Percentiles rank a stretch among this genome's conserved stretches.
These are phyloP conservation scores for Dacryopinax primogenitus DNA, from an alignment of 768 basidiomycete species.

Conservation along the genomic window DNA sequence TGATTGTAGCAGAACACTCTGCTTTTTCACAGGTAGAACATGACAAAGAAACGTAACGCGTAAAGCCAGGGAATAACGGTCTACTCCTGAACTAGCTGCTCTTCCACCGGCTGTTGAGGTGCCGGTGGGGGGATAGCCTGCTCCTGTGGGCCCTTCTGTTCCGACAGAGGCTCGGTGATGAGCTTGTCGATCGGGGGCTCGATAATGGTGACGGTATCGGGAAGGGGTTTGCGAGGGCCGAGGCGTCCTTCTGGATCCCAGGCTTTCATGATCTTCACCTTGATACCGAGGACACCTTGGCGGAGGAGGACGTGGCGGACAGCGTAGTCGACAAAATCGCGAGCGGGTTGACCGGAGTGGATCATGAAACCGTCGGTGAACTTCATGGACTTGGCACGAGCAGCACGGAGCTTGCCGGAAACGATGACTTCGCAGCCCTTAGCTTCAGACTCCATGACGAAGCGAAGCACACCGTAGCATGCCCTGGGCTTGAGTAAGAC, in stretches of 20 bases:
- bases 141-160: slow-evolving; percentile 51
- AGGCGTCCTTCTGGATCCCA: slow-evolving; percentile 81
- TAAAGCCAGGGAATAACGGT: background rate
- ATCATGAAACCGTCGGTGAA: slow-evolving; percentile 99
- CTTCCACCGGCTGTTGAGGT: slow-evolving; percentile 14
- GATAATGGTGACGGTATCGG: slow-evolving; percentile 81
- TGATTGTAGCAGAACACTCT: background rate
- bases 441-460: slow-evolving; percentile 99
- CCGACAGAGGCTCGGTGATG: slow-evolving; percentile 76
- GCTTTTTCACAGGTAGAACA: background rate
- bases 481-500: slow-evolving; percentile 38
- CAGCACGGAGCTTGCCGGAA: slow-evolving; percentile 98
- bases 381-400: slow-evolving; percentile 99
- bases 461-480: slow-evolving; percentile 99
- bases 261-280: slow-evolving; percentile 99
- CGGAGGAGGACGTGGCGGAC: slow-evolving; percentile 95
- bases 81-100: background rate
- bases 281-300: slow-evolving; percentile 99
- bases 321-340: slow-evolving; percentile 94
- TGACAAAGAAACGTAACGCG: background rate
- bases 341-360: slow-evolving; percentile 93
- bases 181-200: slow-evolving; percentile 88
- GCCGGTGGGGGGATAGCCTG: slow-evolving; percentile 20
- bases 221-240: slow-evolving; percentile 87
- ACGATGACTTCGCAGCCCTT: slow-evolving; percentile 99